phyloP scores from a whole-genome alignment of 169 alveolate species.

The Eimeria acervulina region DNA sequence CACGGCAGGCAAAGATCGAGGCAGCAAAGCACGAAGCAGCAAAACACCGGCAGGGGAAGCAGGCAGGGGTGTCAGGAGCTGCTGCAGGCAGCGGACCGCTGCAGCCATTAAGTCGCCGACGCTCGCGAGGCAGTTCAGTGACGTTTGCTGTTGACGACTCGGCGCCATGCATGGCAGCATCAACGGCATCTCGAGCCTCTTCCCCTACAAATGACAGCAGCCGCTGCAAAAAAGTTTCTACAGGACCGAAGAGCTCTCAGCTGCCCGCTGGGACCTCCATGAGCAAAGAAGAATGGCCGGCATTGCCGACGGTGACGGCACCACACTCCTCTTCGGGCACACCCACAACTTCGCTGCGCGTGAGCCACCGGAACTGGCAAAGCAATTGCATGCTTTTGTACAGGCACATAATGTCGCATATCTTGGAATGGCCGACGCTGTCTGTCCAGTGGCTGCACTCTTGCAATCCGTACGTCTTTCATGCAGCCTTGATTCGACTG shows the following conservation, averaged over 20 bases:
- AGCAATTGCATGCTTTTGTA: slow-evolving; percentile 97
- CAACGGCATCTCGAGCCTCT: slow-evolving; percentile 29
- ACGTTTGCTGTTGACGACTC: slow-evolving; percentile 36
- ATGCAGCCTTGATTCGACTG: neutral
- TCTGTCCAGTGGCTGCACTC: slow-evolving; percentile 94
- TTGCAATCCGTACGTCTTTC: slow-evolving; percentile 79
- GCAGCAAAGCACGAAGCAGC: slow-evolving; percentile 22
- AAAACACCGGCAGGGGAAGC: slow-evolving; percentile 29
- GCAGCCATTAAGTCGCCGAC: slow-evolving; percentile 15
- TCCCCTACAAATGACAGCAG: slow-evolving; percentile 49
- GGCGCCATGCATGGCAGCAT: slow-evolving; percentile 61
- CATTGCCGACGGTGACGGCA: neutral
- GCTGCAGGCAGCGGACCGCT: slow-evolving; percentile 27
- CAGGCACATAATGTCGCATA: slow-evolving; percentile 95
- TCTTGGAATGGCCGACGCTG: slow-evolving; percentile 98
- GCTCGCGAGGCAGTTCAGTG: slow-evolving; percentile 73
- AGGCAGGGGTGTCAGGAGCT: slow-evolving; percentile 1
- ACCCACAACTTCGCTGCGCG: slow-evolving; percentile 71
- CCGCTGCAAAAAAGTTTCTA: neutral
- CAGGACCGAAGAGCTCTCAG: slow-evolving; percentile 48
- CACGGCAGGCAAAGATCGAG: slow-evolving; percentile 11
- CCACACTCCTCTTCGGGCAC: slow-evolving; percentile 24
- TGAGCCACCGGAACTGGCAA: slow-evolving; percentile 94
- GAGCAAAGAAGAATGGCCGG: slow-evolving; percentile 21
- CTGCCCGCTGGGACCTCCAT: slow-evolving; percentile 34